phyloP scores from a whole-genome alignment of 306 rosid species.

The Prunus fruticosa region DNA sequence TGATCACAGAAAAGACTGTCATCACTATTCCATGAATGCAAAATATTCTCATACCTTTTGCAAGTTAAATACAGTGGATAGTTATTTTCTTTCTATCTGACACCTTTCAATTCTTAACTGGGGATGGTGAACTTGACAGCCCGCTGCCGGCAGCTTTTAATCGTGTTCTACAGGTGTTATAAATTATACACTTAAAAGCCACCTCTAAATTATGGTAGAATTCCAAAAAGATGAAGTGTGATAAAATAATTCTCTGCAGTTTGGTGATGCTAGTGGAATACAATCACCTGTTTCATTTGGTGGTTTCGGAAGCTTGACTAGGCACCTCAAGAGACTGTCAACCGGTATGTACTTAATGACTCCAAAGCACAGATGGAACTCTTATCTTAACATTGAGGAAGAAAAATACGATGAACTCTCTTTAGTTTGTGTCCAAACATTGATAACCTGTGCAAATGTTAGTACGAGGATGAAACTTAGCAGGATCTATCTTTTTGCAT shows the following conservation, averaged over 20 bases:
- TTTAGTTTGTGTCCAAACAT: not conserved
- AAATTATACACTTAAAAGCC: conserved; percentile 25
- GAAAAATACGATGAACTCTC: not conserved
- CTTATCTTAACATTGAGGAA: no score
- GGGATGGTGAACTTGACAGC: conserved; percentile 45
- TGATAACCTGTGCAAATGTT: conserved; percentile 13
- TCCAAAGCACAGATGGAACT: not conserved
- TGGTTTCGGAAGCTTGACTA: conserved; percentile 91
- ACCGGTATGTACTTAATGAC: conserved; percentile 36
- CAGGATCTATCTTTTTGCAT: conserved; percentile 17
- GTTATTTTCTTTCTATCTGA: conserved; percentile 20
- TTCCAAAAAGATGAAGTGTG: conserved; percentile 23
- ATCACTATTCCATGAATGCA: not conserved
- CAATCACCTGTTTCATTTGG: conserved; percentile 95
- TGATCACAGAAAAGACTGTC: not conserved
- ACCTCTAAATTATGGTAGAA: conserved; percentile 23
- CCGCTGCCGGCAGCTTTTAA: conserved; percentile 81
- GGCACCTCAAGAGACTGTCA: conserved; percentile 86
- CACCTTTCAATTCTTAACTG: conserved; percentile 22
- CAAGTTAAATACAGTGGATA: not conserved
- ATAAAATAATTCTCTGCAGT: conserved; percentile 51
- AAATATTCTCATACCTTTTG: not conserved
- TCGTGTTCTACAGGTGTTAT: conserved; percentile 79
- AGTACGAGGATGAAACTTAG: conserved; percentile 9
- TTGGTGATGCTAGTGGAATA: conserved; percentile 97